Evolutionary conservation across 1,284 basidiomycete genomes (phyloP).

Genomic region (Heliocybe sulcata): DNA sequence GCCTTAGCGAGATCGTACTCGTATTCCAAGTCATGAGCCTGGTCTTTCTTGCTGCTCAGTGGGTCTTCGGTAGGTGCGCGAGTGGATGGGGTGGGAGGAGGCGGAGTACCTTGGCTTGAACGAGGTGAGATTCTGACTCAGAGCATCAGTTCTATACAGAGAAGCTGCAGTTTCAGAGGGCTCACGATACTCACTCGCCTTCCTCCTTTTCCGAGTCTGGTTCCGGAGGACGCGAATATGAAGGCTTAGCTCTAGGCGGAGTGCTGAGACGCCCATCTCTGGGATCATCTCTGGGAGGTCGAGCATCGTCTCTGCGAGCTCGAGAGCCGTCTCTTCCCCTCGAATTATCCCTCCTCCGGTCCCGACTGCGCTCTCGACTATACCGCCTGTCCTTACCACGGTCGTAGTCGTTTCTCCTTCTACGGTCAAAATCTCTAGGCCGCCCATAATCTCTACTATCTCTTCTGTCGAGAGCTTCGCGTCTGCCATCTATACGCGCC

Average conservation of each 20-base stretch:
- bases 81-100: constrained; percentile 14
- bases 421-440: constrained; percentile 25
- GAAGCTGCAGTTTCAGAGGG: not conserved
- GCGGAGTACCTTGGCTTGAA: constrained; percentile 25
- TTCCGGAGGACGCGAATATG: constrained; percentile 16
- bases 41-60: constrained; percentile 12
- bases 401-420: constrained; percentile 29
- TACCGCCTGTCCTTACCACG: constrained; percentile 27
- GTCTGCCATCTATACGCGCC: constrained; percentile 22
- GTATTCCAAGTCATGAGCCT: constrained; percentile 41
- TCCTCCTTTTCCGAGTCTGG: constrained; percentile 61
- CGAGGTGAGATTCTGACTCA: constrained; percentile 53
- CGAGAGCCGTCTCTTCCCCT: constrained; percentile 17
- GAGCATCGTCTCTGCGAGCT: constrained; percentile 9
- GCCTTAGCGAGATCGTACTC: constrained; percentile 44
- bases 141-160: constrained; percentile 5
- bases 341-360: constrained; percentile 8
- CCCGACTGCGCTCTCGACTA: constrained; percentile 10
- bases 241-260: constrained; percentile 7
- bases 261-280: constrained; percentile 18
- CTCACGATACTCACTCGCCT: constrained; percentile 65
- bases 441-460: constrained; percentile 24
- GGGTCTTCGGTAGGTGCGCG: constrained; percentile 18
- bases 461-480: constrained; percentile 22
- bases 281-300: constrained; percentile 12